Conservation (phyloP, 2,329 filamentous ascomycete genomes). For the Pseudocercospora eumusae region DNA sequence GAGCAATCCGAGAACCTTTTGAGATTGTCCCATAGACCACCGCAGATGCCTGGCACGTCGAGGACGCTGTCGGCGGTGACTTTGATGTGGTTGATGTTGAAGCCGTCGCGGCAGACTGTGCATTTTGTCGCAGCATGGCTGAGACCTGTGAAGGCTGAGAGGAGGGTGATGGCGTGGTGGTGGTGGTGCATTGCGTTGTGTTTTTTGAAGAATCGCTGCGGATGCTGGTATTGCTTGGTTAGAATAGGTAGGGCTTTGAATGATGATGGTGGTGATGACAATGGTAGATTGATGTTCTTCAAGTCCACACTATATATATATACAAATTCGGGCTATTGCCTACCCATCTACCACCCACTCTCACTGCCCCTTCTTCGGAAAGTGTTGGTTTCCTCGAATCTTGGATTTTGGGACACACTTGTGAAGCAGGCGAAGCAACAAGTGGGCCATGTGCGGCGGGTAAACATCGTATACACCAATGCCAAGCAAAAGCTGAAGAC, state of each 20-base stretch:
- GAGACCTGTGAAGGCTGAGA: background rate
- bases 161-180: background rate
- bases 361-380: background rate
- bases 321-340: background rate
- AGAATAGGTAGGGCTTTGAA: too few relatives aligned
- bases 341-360: background rate
- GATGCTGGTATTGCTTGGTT: background rate
- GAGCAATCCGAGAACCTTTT: background rate
- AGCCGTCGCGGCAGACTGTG: background rate
- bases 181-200: background rate
- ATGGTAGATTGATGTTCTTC: background rate
- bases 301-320: background rate
- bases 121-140: background rate
- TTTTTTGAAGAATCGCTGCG: too few relatives aligned
- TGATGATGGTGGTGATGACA: too few relatives aligned
- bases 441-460: background rate
- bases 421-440: background rate
- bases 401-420: background rate
- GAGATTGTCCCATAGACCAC: slow-evolving; percentile 8
- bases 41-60: slow-evolving; percentile 7
- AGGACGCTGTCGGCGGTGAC: background rate
- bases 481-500: background rate
- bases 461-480: background rate
- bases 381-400: background rate
- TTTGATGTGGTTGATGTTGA: background rate